Conservation (phyloP, 257 asterid genomes). For the Galeopsis tetrahit region DNA sequence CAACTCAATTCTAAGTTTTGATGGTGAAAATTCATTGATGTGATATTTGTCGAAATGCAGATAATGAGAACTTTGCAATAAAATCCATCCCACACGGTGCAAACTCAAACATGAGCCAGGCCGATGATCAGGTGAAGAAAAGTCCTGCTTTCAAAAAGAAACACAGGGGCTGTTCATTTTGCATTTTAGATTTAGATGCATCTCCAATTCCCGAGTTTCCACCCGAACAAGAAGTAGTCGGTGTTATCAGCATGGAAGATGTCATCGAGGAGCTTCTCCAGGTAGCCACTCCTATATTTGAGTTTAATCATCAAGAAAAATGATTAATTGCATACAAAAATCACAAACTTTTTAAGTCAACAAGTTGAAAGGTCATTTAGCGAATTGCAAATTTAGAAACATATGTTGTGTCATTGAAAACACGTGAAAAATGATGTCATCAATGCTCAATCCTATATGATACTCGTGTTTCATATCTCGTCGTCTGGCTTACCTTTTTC, state of each 20-base stretch:
- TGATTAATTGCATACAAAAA: not conserved
- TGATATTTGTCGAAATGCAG: conserved; percentile 39
- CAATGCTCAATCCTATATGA: not conserved
- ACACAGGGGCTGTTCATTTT: conserved; percentile 91
- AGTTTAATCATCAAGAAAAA: not conserved
- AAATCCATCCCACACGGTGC: conserved; percentile 45
- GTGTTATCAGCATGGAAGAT: conserved; percentile 97
- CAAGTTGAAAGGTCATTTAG: too few relatives aligned
- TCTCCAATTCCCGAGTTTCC: conserved; percentile 81
- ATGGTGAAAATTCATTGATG: conserved; percentile 3
- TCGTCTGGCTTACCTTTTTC: not conserved
- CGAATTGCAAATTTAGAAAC: too few relatives aligned
- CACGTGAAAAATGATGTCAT: not conserved
- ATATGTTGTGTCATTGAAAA: too few relatives aligned
- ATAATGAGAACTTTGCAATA: conserved; percentile 44
- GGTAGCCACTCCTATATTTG: conserved; percentile 42
- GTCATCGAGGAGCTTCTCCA: conserved; percentile 99
- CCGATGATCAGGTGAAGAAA: conserved; percentile 60
- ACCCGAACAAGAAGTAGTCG: conserved; percentile 79
- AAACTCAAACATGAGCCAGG: conserved; percentile 44
- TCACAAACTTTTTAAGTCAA: too few relatives aligned
- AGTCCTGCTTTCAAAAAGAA: conserved; percentile 94
- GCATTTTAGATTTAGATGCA: conserved; percentile 86
- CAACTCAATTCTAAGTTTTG: not conserved
- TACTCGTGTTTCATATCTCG: not conserved